phyloP scores from a whole-genome alignment of 2,329 filamentous ascomycete species.

The Colletotrichum scovillei region DNA sequence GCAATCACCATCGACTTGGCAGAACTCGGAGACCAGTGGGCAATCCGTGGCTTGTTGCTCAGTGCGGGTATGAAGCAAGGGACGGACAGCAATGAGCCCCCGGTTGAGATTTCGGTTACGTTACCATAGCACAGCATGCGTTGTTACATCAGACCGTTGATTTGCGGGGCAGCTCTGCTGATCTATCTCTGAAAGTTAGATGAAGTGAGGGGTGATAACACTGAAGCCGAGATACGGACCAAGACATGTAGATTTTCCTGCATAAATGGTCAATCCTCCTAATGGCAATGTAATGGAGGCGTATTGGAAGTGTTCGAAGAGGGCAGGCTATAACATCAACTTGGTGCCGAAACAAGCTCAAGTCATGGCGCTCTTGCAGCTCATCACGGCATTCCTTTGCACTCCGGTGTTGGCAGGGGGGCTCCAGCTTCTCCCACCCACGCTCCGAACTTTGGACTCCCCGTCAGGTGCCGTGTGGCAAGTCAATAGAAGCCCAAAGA shows the following conservation, averaged over 20 bases:
- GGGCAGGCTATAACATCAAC: neutral
- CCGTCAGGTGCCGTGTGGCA: neutral
- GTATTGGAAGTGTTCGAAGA: neutral
- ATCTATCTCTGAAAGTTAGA: neutral
- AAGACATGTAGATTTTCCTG: neutral
- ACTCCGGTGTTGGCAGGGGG: constrained; percentile 2
- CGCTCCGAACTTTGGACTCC: neutral
- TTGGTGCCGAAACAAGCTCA: neutral
- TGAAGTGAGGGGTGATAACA: neutral
- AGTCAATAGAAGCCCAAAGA: constrained; percentile 26
- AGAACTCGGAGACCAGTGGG: neutral
- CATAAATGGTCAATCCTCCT: neutral
- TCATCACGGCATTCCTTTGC: neutral
- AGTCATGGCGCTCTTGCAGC: neutral
- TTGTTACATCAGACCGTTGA: constrained; percentile 3
- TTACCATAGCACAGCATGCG: neutral
- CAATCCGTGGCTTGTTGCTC: neutral
- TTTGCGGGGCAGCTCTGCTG: constrained; percentile 1
- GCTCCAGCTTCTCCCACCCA: constrained; percentile 20
- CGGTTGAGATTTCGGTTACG: constrained; percentile 1
- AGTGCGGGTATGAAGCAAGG: neutral
- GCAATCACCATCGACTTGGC: neutral
- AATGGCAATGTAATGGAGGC: neutral
- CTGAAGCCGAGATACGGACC: neutral
- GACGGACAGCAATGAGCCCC: neutral